These are phyloP conservation scores for Telfairia occidentalis DNA, from an alignment of 331 rosid species.

Conservation along the genomic window DNA sequence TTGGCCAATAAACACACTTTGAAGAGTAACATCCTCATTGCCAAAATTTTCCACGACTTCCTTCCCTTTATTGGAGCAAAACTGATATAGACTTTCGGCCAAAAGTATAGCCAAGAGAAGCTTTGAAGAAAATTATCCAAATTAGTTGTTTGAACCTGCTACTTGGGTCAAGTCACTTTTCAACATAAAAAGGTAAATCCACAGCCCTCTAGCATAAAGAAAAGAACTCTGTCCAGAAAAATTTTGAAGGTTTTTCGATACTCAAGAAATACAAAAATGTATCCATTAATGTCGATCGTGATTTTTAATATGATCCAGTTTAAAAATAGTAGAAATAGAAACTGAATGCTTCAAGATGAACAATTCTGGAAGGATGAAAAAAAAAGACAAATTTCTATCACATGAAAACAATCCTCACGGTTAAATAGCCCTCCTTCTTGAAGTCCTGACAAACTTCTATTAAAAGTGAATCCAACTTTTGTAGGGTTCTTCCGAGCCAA, in stretches of 20 bases:
- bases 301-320: not conserved
- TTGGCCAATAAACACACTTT: not conserved
- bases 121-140: not conserved
- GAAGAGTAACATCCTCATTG: not conserved
- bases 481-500: slow-evolving; percentile 93
- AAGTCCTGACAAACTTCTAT: slow-evolving; percentile 93
- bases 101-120: not conserved
- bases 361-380: slow-evolving; percentile 4
- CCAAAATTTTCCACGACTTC: not conserved
- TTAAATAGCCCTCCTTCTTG: slow-evolving; percentile 69
- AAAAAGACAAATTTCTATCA: slow-evolving; percentile 7
- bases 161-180: not conserved
- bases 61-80: not conserved
- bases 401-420: slow-evolving; percentile 45
- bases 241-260: not conserved
- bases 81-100: not conserved
- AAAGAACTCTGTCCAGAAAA: not conserved
- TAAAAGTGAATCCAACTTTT: slow-evolving; percentile 85
- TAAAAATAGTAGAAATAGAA: not conserved
- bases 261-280: not conserved
- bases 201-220: not conserved
- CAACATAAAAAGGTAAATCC: not conserved
- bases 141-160: not conserved
- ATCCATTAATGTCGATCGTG: not conserved
- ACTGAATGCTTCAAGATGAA: slow-evolving; percentile 11